Percentiles rank a stretch among this genome's conserved stretches.
These are phyloP conservation scores for Lachnellula hyalina DNA, from an alignment of 2,329 filamentous ascomycete genomes.

Conservation along the genomic window DNA sequence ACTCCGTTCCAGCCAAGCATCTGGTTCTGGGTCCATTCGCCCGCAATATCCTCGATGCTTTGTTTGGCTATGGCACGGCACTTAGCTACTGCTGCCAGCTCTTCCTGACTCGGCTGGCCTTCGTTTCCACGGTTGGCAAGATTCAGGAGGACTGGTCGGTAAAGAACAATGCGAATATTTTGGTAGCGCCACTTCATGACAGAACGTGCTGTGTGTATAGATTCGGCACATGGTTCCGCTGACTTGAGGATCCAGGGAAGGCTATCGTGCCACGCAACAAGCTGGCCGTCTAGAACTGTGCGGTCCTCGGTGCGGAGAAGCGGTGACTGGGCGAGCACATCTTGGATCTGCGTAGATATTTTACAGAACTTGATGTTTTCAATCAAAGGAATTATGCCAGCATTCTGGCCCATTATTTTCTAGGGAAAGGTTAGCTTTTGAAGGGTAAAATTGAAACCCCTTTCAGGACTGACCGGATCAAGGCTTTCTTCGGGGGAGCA, in stretches of 20 bases:
- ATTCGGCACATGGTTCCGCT: constrained; percentile 63
- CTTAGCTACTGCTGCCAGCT: constrained; percentile 61
- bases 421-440: constrained; percentile 12
- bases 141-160: constrained; percentile 67
- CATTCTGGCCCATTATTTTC: constrained; percentile 51
- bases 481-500: constrained; percentile 46
- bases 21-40: constrained; percentile 66
- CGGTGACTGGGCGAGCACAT: constrained; percentile 65
- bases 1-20: constrained; percentile 78
- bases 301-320: constrained; percentile 63
- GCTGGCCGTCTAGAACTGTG: constrained; percentile 58
- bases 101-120: constrained; percentile 44
- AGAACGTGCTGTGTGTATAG: constrained; percentile 62
- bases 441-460: background rate
- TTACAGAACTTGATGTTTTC: constrained; percentile 77
- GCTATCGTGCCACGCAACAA: constrained; percentile 67
- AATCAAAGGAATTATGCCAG: constrained; percentile 64
- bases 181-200: constrained; percentile 82
- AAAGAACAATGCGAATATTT: constrained; percentile 70
- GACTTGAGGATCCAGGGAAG: constrained; percentile 62
- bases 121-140: constrained; percentile 39
- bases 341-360: constrained; percentile 72
- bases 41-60: constrained; percentile 66
- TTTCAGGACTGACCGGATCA: constrained; percentile 22
- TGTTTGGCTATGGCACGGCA: constrained; percentile 65